Conservation (phyloP, 2,329 filamentous ascomycete species). For the Ilyonectria robusta region DNA sequence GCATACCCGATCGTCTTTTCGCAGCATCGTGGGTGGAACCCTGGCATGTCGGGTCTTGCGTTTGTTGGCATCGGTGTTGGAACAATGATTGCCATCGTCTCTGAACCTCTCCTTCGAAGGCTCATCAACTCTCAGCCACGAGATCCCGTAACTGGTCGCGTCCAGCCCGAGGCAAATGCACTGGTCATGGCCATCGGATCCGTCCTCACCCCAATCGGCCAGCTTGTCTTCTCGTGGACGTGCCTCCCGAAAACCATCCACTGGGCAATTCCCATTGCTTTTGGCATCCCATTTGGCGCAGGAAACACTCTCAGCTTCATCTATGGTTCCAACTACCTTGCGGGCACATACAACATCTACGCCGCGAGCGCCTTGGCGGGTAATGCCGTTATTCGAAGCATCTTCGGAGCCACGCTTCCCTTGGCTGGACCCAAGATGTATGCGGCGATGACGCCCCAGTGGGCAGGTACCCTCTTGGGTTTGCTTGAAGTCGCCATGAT, state of each 20-base stretch:
- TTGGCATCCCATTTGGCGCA: constrained; percentile 83
- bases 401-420: constrained; percentile 84
- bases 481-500: constrained; percentile 81
- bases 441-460: constrained; percentile 76
- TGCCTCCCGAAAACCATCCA: constrained; percentile 83
- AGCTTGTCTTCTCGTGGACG: constrained; percentile 92
- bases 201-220: constrained; percentile 80
- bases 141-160: constrained; percentile 81
- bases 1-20: constrained; percentile 90
- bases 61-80: constrained; percentile 81
- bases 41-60: constrained; percentile 80
- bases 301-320: constrained; percentile 87
- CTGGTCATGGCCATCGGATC: constrained; percentile 84
- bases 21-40: constrained; percentile 80
- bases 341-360: constrained; percentile 84
- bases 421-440: constrained; percentile 84
- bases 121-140: constrained; percentile 83
- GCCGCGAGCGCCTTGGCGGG: constrained; percentile 85
- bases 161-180: constrained; percentile 85
- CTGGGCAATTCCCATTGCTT: constrained; percentile 85
- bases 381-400: constrained; percentile 80
- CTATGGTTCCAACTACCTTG: constrained; percentile 85
- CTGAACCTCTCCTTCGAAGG: constrained; percentile 80
- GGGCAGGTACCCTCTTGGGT: constrained; percentile 83
- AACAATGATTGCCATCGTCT: constrained; percentile 71